A percentile compares a stretch with the other conserved stretches of the same genome.
These are phyloP conservation scores for Aspergillus affinis DNA, from an alignment of 495 filamentous ascomycete genomes.

Conservation along the genomic window DNA sequence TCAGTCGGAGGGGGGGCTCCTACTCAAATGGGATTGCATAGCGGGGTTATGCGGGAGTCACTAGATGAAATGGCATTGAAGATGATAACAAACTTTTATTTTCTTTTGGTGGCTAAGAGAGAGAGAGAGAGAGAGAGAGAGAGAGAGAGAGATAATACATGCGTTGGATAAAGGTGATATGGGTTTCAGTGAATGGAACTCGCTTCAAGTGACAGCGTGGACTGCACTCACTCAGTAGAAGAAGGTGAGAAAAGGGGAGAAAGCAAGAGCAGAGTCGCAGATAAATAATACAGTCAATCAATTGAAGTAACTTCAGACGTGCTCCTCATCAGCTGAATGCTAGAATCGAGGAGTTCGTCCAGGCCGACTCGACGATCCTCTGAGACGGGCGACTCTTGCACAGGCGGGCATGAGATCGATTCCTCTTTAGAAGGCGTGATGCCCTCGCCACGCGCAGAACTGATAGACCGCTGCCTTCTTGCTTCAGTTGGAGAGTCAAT, in stretches of 20 bases:
- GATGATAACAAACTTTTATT: background rate
- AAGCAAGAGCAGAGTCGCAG: background rate
- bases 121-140: background rate
- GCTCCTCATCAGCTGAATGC: constrained; percentile 8
- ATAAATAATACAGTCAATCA: constrained; percentile 15
- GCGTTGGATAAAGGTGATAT: background rate
- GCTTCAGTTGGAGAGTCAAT: constrained; percentile 21
- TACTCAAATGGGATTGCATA: background rate
- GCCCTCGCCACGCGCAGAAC: constrained; percentile 20
- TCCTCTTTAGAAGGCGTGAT: constrained; percentile 17
- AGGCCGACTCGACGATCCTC: constrained; percentile 19
- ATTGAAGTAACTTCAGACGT: constrained; percentile 15
- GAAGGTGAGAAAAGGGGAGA: constrained; percentile 6
- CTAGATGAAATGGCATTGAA: background rate
- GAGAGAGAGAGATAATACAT: background rate
- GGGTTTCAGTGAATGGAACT: background rate
- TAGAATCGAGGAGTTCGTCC: constrained; percentile 20
- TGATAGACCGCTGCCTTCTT: constrained; percentile 17
- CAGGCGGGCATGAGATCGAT: constrained; percentile 15
- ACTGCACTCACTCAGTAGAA: background rate
- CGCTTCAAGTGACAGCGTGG: background rate
- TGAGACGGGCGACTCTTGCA: constrained; percentile 15
- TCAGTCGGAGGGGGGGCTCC: background rate
- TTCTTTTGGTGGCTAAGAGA: background rate
- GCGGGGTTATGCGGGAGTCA: background rate